Evolutionary conservation across 1,284 basidiomycete species (phyloP), one percentile per base, ranked within the genome.

Genomic region (Boletus calvinii): DNA sequence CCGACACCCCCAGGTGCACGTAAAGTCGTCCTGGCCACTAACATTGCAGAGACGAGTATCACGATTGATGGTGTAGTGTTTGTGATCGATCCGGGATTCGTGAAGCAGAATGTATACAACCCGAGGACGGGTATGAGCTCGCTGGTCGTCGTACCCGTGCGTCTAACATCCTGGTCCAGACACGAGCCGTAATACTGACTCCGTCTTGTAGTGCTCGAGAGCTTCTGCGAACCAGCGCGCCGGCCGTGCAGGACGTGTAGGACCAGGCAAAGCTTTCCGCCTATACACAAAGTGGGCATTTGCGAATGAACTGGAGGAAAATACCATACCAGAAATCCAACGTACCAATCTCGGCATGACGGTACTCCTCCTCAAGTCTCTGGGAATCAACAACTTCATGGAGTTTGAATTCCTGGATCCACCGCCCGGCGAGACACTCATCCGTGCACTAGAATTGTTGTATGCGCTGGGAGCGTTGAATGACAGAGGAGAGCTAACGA

Each of bases 341-440:
- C 83, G 97, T 20, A 99, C 96, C 13, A 99, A 99, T 66, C 75
- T 99, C 48, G 94, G 93, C 50, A 97, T 96, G 82, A 96, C 96
- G 1, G 97, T 99, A 2, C 73, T 99, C 13, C 71, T 98, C 42
- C 81, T 99, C 52, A 99, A 99, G 71, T 95, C 94, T 2, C 77
- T 99, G 13, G 97, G 96, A 26, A 98, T 99, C 63, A 96, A 95
- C 69, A 92, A 99, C 68, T 82, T 99, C 49, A 91, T 99, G 61
- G 94, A 95, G 53, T 99, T 99, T 68, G 96, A 99, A 73, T 99
- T 99, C 68, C 92, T 99, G 84, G 97, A 98, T 69, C 97, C 97
- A 4, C 97, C 97, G 0, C 95, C 97, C 3, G 93, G 93, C 13
- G 97, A 99, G 71, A 99, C 96, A n/a, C 84, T 99, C 50, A 96